Conservation (phyloP, 176 grass and related monocot species). For the Luzula sylvatica region DNA sequence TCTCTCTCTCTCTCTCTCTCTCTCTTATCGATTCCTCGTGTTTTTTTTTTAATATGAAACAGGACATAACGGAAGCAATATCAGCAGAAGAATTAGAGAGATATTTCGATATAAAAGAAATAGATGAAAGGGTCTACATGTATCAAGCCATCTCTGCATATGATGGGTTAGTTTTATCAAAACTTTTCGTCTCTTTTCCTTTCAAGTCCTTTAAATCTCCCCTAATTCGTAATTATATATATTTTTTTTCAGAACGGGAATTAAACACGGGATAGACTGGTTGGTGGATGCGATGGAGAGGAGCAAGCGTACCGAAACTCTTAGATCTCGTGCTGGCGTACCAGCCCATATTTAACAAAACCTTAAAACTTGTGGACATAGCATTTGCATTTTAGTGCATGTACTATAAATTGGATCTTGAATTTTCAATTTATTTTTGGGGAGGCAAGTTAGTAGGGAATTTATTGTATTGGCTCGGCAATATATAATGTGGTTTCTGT, state of each 20-base stretch:
- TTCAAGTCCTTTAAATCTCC: not conserved
- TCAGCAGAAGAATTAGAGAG: slow-evolving; percentile 68
- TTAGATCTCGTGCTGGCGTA: slow-evolving; percentile 42
- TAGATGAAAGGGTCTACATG: slow-evolving; percentile 69
- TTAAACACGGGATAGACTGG: slow-evolving; percentile 79
- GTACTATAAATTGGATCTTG: no score
- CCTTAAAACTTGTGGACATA: no score
- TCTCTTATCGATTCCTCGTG: not conserved
- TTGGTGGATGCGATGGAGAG: slow-evolving; percentile 73
- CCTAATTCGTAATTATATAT: slow-evolving; percentile 7
- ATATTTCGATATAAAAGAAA: slow-evolving; percentile 79
- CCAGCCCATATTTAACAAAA: slow-evolving; percentile 43
- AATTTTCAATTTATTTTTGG: no score
- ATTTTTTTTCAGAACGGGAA: slow-evolving; percentile 51
- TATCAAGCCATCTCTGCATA: slow-evolving; percentile 74
- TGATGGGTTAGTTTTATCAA: slow-evolving; percentile 84
- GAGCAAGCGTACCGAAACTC: slow-evolving; percentile 59
- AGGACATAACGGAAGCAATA: slow-evolving; percentile 76
- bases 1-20: slow-evolving; percentile 10
- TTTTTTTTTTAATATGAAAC: slow-evolving; percentile 1
- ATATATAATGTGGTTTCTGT: no score
- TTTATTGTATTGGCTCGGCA: no score
- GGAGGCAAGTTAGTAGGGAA: no score
- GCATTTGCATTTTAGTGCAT: no score
- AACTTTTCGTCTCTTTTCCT: not conserved